Conservation (phyloP, 371 early-diverging fungal species). For the Choanephora cucurbitarum region DNA sequence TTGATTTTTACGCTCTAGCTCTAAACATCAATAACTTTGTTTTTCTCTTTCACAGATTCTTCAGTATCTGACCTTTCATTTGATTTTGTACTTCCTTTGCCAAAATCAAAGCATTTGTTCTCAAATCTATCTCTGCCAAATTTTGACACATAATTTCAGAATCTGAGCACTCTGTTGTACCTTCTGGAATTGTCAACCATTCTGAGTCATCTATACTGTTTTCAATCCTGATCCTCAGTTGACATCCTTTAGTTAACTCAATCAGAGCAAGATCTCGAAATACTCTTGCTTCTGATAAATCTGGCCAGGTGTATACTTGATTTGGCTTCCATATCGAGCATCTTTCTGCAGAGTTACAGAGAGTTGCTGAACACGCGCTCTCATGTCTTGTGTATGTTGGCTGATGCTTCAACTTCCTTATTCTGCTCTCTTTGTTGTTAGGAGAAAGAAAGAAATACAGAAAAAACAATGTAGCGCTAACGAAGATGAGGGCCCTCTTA, state of each 20-base stretch:
- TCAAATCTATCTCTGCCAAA: constrained; percentile 32
- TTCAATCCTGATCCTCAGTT: constrained; percentile 29
- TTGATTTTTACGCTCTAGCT: constrained; percentile 11
- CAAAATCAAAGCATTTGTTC: constrained; percentile 34
- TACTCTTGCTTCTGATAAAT: constrained; percentile 27
- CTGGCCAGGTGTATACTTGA: constrained; percentile 17
- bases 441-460: not conserved
- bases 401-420: constrained; percentile 13
- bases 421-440: not conserved
- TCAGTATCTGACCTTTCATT: constrained; percentile 27
- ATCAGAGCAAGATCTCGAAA: constrained; percentile 43
- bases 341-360: constrained; percentile 29
- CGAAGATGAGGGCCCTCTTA: no score
- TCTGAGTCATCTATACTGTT: constrained; percentile 17
- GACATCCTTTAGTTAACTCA: constrained; percentile 36
- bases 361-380: constrained; percentile 16
- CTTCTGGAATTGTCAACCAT: constrained; percentile 33
- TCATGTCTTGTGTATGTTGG: constrained; percentile 18
- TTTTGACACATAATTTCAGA: constrained; percentile 30
- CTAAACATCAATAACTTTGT: not conserved
- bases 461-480: no score
- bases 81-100: constrained; percentile 31
- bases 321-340: constrained; percentile 35
- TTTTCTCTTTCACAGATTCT: no score
- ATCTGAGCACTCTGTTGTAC: constrained; percentile 23